A percentile compares a stretch with the other conserved stretches of the same genome.
These are phyloP conservation scores for Pochonia chlamydosporia DNA, from an alignment of 2,329 filamentous ascomycete genomes.

Conservation along the genomic window DNA sequence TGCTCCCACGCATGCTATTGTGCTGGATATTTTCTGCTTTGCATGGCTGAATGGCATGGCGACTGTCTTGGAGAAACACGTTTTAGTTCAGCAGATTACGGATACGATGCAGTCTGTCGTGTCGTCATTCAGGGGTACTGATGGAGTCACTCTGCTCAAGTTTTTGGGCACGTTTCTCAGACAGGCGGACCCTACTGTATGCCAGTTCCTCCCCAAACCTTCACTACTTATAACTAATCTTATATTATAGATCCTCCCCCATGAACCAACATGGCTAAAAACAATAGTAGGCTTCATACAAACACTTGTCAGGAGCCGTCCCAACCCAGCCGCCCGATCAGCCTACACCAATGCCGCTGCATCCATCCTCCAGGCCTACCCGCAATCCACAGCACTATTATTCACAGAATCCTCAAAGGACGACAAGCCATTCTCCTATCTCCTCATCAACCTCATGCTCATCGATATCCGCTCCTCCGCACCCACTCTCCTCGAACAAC, in stretches of 20 bases:
- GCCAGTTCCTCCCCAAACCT: constrained; percentile 14
- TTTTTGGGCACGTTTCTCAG: constrained; percentile 50
- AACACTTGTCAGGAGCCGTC: constrained; percentile 47
- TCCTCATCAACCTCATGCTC: constrained; percentile 59
- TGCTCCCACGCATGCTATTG: constrained; percentile 46
- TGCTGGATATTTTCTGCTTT: constrained; percentile 49
- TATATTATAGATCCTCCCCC: constrained; percentile 37
- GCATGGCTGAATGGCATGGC: constrained; percentile 49
- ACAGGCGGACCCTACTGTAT: constrained; percentile 41
- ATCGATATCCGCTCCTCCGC: constrained; percentile 60
- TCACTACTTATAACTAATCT: constrained; percentile 7
- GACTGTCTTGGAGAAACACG: constrained; percentile 20
- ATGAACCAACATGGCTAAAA: constrained; percentile 48
- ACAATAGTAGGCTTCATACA: constrained; percentile 42
- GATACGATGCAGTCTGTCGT: constrained; percentile 41
- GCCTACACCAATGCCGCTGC: constrained; percentile 56
- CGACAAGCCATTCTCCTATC: constrained; percentile 52
- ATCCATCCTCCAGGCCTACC: constrained; percentile 51
- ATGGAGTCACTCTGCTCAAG: constrained; percentile 52
- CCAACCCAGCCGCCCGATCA: constrained; percentile 47
- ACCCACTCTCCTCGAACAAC: constrained; percentile 51
- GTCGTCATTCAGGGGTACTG: constrained; percentile 51
- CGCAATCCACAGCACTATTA: constrained; percentile 40
- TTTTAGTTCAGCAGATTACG: constrained; percentile 37
- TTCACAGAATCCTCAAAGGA: constrained; percentile 41